Conservation (phyloP, 148 eudicot genomes). For the Drosera capensis region DNA sequence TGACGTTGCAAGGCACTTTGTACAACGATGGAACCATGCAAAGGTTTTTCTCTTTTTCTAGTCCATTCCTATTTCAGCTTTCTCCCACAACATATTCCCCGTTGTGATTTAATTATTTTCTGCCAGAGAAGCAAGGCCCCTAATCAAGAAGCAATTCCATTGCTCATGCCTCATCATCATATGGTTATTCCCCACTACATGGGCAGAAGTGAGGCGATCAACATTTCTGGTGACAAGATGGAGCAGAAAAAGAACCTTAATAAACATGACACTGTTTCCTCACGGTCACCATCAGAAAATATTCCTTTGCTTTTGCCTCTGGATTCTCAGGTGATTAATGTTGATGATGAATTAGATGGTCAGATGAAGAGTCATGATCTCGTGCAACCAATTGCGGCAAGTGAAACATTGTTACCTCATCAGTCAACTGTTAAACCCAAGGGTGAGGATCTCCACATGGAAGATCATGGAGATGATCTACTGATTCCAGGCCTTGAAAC, state of each 20-base stretch:
- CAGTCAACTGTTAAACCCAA: slow-evolving; percentile 38
- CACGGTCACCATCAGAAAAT: slow-evolving; percentile 54
- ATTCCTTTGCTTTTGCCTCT: slow-evolving; percentile 85
- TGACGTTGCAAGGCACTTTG: slow-evolving; percentile 95
- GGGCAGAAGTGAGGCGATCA: slow-evolving; percentile 37
- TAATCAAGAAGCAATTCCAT: slow-evolving; percentile 74
- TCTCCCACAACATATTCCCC: neutral
- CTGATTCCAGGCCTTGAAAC: slow-evolving; percentile 13
- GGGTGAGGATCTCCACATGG: slow-evolving; percentile 35
- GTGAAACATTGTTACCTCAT: slow-evolving; percentile 27
- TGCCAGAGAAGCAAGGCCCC: slow-evolving; percentile 93
- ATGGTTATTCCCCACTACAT: slow-evolving; percentile 93
- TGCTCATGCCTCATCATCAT: slow-evolving; percentile 90
- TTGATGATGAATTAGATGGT: slow-evolving; percentile 15
- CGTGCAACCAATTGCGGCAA: slow-evolving; percentile 22
- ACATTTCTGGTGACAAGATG: slow-evolving; percentile 16
- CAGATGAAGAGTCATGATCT: slow-evolving; percentile 7
- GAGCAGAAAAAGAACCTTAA: slow-evolving; percentile 15
- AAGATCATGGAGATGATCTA: slow-evolving; percentile 38
- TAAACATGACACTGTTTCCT: slow-evolving; percentile 38
- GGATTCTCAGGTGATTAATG: slow-evolving; percentile 45
- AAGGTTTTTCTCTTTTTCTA: slow-evolving; percentile 30
- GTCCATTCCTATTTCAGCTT: too few species aligned
- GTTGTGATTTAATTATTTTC: slow-evolving; percentile 7
- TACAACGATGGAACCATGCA: slow-evolving; percentile 96